Evolutionary conservation across 208 protist species (phyloP).

Genomic region (Entamoeba dispar): DNA sequence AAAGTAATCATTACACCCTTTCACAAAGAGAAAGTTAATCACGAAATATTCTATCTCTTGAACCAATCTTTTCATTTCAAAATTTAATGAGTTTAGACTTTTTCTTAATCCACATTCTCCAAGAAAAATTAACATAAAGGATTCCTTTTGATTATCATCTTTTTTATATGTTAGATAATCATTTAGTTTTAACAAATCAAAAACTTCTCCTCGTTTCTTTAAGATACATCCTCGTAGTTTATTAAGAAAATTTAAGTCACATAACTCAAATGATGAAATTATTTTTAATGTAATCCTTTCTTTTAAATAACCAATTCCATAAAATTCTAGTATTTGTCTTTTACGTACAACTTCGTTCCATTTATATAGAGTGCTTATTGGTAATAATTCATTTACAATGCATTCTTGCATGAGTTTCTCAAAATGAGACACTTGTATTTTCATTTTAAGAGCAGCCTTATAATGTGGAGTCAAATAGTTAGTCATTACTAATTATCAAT

Average conservation of each 20-base stretch:
- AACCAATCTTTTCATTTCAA: background rate
- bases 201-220: background rate
- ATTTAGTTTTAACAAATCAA: background rate
- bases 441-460: background rate
- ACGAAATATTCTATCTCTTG: background rate
- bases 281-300: background rate
- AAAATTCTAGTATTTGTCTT: background rate
- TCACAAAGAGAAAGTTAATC: background rate
- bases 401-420: background rate
- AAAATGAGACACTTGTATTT: background rate
- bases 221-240: background rate
- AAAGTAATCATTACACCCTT: background rate
- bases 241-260: background rate
- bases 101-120: background rate
- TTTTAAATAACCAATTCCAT: background rate
- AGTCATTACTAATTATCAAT: no score
- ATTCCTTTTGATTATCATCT: background rate
- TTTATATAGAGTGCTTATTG: background rate
- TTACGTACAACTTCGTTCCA: background rate
- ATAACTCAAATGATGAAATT: background rate
- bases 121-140: background rate
- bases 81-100: background rate
- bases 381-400: background rate
- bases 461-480: background rate
- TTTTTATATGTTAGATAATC: background rate